A percentile compares a stretch with the other conserved stretches of the same genome.
These are phyloP conservation scores for Aspergillus sp. DNA, from an alignment of 2,329 filamentous ascomycete species.

Conservation along the genomic window DNA sequence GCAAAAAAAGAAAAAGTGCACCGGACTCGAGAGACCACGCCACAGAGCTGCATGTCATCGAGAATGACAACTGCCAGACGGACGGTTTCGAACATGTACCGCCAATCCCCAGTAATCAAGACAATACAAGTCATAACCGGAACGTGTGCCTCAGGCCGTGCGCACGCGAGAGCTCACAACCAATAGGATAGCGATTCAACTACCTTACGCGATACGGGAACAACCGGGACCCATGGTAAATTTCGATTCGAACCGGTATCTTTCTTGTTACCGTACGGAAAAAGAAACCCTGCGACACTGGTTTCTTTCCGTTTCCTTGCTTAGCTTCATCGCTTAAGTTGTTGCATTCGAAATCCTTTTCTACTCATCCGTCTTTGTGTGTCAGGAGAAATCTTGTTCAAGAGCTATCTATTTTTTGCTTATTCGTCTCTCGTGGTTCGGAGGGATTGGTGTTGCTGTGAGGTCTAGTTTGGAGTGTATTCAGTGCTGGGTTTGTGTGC, in stretches of 20 bases:
- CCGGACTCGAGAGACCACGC: not conserved
- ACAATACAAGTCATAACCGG: conserved; percentile 7
- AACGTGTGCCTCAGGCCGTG: conserved; percentile 24
- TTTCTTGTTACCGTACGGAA: conserved; percentile 7
- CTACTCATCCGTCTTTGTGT: not conserved
- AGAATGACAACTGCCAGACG: not conserved
- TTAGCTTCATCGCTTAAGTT: conserved; percentile 21
- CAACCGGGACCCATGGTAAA: conserved; percentile 41
- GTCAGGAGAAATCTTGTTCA: not conserved
- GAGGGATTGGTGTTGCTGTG: conserved; percentile 30
- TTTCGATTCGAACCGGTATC: conserved; percentile 13
- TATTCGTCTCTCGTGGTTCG: conserved; percentile 20
- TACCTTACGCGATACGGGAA: conserved; percentile 45
- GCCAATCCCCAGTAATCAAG: not conserved
- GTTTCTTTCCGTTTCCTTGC: conserved; percentile 12
- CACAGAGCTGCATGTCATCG: conserved; percentile 9
- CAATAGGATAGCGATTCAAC: conserved; percentile 24
- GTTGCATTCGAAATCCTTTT: conserved; percentile 16
- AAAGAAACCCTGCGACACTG: not conserved
- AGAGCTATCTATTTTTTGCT: conserved; percentile 7
- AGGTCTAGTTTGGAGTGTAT: conserved; percentile 12
- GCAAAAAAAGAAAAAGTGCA: not conserved
- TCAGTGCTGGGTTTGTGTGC: conserved; percentile 16
- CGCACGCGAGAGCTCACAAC: conserved; percentile 9
- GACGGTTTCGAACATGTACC: not conserved